phyloP scores from a whole-genome alignment of 2,329 filamentous ascomycete genomes.

The Cladosporium colombiae region DNA sequence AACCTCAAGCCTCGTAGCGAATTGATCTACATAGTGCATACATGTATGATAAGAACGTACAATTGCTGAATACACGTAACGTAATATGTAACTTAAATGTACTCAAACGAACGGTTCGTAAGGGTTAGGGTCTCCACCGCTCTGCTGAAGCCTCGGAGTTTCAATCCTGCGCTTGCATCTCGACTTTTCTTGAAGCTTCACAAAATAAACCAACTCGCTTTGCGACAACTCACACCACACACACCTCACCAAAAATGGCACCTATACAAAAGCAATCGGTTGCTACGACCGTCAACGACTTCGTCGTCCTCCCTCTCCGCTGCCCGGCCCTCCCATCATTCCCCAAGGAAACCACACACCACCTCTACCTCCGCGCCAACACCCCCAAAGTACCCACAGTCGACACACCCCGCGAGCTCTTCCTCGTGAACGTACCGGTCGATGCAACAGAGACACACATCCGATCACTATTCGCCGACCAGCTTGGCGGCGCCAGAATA shows the following conservation, averaged over 20 bases:
- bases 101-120: background rate
- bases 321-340: constrained; percentile 66
- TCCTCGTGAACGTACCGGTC: constrained; percentile 84
- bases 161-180: background rate
- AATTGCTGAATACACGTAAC: background rate
- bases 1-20: background rate
- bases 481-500: constrained; percentile 76
- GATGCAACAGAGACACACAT: constrained; percentile 80
- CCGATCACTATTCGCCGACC: constrained; percentile 69
- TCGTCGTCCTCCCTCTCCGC: constrained; percentile 67
- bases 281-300: constrained; percentile 56
- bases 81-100: background rate
- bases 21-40: too few relatives aligned
- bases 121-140: background rate
- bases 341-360: constrained; percentile 67
- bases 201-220: background rate
- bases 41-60: background rate
- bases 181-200: constrained; percentile 8
- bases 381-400: constrained; percentile 73
- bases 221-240: background rate
- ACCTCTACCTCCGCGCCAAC: constrained; percentile 84
- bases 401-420: constrained; percentile 77
- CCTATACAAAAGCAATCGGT: constrained; percentile 21
- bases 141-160: background rate
- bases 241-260: constrained; percentile 21